These are phyloP conservation scores for Aspergillus novoparasiticus DNA, from an alignment of 2,329 filamentous ascomycete genomes.

Conservation along the genomic window DNA sequence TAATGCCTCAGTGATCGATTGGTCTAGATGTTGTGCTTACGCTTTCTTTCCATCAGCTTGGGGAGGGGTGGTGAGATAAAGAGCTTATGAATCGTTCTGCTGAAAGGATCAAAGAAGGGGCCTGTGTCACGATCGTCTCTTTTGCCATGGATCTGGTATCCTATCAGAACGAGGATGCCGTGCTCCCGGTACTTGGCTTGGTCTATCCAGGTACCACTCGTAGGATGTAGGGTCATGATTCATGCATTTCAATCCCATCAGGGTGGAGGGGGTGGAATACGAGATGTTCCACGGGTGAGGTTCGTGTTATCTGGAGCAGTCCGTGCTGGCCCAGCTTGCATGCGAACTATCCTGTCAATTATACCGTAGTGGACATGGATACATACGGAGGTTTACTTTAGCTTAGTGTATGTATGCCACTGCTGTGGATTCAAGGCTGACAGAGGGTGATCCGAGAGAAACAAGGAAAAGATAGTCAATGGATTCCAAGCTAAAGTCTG, in stretches of 20 bases:
- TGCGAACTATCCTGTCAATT: not conserved
- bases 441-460: not conserved
- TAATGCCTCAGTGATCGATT: not conserved
- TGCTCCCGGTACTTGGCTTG: not conserved
- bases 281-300: not conserved
- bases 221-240: not conserved
- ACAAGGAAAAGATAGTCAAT: not conserved
- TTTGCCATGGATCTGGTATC: not conserved
- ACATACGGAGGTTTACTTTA: too few relatives aligned
- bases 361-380: not conserved
- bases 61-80: not conserved
- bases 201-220: not conserved
- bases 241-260: not conserved
- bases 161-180: not conserved
- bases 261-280: not conserved
- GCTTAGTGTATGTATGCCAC: not conserved
- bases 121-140: not conserved
- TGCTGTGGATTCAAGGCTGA: not conserved
- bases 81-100: not conserved
- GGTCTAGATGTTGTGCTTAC: not conserved
- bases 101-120: not conserved
- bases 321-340: not conserved
- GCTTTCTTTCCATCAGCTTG: not conserved
- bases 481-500: not conserved
- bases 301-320: not conserved